Conservation (phyloP, 176 grass and related monocot genomes). For the Pontederia paniculata region DNA sequence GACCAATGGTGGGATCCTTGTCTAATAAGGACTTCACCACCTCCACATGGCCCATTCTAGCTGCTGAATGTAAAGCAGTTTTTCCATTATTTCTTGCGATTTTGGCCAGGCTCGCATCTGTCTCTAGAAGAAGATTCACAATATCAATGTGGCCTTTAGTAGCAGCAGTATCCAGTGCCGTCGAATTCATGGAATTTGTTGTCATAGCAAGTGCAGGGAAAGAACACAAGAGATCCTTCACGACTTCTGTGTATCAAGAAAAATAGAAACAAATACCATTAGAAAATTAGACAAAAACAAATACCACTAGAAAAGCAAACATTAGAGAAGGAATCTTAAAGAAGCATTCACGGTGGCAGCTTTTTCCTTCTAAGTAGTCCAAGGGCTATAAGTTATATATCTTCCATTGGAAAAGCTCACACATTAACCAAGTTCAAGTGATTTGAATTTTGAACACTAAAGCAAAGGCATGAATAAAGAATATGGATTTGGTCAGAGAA, state of each 20-base stretch:
- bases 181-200: slow-evolving; percentile 80
- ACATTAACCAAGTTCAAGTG: no score
- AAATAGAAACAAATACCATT: slow-evolving; percentile 10
- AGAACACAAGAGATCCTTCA: slow-evolving; percentile 56
- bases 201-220: slow-evolving; percentile 89
- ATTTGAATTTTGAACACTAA: no score
- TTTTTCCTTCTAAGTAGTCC: no score
- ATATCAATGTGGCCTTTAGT: slow-evolving; percentile 77
- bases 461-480: no score
- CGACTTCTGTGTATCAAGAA: slow-evolving; percentile 45
- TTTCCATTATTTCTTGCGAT: slow-evolving; percentile 92
- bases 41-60: slow-evolving; percentile 91
- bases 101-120: slow-evolving; percentile 63
- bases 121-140: slow-evolving; percentile 85
- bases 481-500: no score
- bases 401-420: background rate
- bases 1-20: slow-evolving; percentile 71
- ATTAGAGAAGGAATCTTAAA: no score
- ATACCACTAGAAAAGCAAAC: no score
- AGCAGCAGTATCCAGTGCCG: slow-evolving; percentile 83
- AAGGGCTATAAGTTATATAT: slow-evolving; percentile 1
- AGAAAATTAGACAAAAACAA: background rate
- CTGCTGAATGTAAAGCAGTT: slow-evolving; percentile 77
- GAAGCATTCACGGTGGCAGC: no score
- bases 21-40: slow-evolving; percentile 65